Base-by-base conservation (phyloP, 208 protist genomes). In the Acanthamoeba sp. region DNA sequence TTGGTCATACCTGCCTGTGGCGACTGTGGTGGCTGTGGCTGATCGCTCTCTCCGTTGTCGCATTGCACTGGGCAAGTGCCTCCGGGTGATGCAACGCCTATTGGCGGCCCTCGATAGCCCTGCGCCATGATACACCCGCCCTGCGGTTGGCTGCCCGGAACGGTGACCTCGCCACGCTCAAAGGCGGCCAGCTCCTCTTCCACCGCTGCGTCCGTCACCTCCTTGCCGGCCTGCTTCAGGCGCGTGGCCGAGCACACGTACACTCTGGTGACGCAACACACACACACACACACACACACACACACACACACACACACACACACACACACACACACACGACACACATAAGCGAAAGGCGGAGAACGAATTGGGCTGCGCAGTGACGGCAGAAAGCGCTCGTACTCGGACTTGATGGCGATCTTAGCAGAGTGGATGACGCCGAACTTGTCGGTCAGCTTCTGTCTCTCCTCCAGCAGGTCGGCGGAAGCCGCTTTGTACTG, bases 331-430 rank as follows among this genome's bases (percentile, higher is more conserved):
- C n/a, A n/a, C n/a, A n/a, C n/a, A n/a, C n/a, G n/a, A n/a, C n/a
- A n/a, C n/a, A n/a, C n/a, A n/a, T n/a, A n/a, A n/a, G 69, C 27
- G 42, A 38, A 27, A 27, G 7, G 27, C 14, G n/a, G 36, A 40
- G 66, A 76, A 29, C 36, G 22, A 62, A 55, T 55, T n/a, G 55
- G 64, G 22, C 64, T 32, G 64, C 32, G 12, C 6, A 18, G 1
- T 0, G n/a, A 7, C 0, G 27, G 0, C 18, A 22, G 14, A 52
- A 16, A 52, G 64, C 7, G 64, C 32, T 0, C 16, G 16, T 84
- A 84, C 73, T 84, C 73, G 38, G 73, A 84, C n/a, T 84, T 84
- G 73, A 84, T 84, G 40, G 73, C 73, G 40, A 84, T 84, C 38
- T 34, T 45, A 22, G 73, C 73, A 9, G 73, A 84, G 42, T 84